Percentiles rank a stretch among this genome's conserved stretches.
phyloP scores from a whole-genome alignment of 768 basidiomycete genomes.

The Trametes meyenii region DNA sequence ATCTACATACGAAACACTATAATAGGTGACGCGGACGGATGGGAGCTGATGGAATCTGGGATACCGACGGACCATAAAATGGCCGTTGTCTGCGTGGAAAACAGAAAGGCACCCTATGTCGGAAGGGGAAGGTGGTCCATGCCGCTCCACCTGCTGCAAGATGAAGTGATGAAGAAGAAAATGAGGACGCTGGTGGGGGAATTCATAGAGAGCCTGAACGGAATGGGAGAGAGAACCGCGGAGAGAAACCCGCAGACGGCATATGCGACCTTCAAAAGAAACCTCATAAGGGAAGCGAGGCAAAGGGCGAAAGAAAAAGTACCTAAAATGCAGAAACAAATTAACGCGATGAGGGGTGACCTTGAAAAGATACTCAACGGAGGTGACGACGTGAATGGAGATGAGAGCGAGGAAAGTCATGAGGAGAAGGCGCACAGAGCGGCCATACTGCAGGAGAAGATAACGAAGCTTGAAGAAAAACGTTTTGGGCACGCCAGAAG shows the following conservation, averaged over 20 bases:
- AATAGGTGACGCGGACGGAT: background rate
- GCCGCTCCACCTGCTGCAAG: background rate
- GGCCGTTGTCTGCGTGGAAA: background rate
- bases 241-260: background rate
- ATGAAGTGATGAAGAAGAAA: background rate
- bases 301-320: background rate
- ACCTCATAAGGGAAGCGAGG: background rate
- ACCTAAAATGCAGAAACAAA: background rate
- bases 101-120: background rate
- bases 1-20: background rate
- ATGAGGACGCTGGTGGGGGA: too few species aligned
- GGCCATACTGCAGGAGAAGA: background rate
- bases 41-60: background rate
- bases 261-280: background rate
- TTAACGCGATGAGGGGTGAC: background rate
- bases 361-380: background rate
- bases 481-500: background rate
- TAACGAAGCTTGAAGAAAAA: background rate
- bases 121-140: conserved; percentile 14
- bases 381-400: background rate
- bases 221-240: background rate
- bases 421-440: background rate
- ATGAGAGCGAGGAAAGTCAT: too few species aligned
- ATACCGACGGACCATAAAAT: conserved; percentile 6
- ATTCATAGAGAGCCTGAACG: background rate